Evolutionary conservation across 129 eudicot species (phyloP).

Genomic region (Saposhnikovia divaricata): DNA sequence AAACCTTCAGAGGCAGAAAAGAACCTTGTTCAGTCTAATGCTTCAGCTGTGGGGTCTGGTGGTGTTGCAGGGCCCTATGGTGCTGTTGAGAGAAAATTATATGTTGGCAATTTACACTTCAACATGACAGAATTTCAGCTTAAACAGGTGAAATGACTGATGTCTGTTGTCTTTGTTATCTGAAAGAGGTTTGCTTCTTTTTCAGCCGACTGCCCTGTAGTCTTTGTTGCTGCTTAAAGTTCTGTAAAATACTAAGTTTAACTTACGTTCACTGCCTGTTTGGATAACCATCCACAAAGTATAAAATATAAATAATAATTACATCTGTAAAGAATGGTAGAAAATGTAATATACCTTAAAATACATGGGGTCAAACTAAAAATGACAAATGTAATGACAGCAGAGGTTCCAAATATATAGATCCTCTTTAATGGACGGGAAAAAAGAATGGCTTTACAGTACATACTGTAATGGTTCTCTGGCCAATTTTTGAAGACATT

Average conservation of each 20-base stretch:
- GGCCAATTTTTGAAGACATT: not conserved
- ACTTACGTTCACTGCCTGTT: not conserved
- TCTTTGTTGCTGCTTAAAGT: not conserved
- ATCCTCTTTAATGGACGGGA: not conserved
- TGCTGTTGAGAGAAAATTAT: slow-evolving; percentile 83
- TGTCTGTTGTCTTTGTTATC: not conserved
- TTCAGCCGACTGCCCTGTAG: not conserved
- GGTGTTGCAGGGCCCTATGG: slow-evolving; percentile 75
- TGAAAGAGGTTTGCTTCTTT: not conserved
- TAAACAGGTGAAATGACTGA: slow-evolving; percentile 45
- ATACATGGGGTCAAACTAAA: not conserved
- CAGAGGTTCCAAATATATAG: not conserved
- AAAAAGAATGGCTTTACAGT: not conserved
- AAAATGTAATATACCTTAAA: not conserved
- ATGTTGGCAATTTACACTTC: slow-evolving; percentile 92
- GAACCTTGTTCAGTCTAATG: slow-evolving; percentile 84
- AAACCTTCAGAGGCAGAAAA: slow-evolving; percentile 96
- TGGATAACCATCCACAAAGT: not conserved
- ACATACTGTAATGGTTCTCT: not conserved
- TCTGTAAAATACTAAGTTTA: not conserved
- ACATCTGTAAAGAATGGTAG: not conserved
- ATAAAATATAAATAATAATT: not conserved
- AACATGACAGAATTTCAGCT: slow-evolving; percentile 93
- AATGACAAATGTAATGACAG: not conserved
- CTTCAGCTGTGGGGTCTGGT: slow-evolving; percentile 58